Conservation (phyloP, 2,329 filamentous ascomycete species). For the Albifimbria verrucaria region DNA sequence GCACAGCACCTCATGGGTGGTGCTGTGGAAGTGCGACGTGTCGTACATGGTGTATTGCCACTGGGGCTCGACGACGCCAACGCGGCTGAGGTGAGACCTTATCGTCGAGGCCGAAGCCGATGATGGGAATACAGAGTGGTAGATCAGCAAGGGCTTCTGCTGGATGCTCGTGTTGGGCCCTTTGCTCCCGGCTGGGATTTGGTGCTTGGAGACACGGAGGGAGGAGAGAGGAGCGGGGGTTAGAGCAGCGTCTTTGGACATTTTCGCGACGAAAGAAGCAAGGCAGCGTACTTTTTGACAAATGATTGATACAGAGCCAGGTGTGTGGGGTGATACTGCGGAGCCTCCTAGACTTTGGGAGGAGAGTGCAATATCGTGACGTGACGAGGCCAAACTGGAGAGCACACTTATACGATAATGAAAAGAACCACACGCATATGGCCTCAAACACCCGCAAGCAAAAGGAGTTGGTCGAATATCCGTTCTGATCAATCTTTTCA, state of each 20-base stretch:
- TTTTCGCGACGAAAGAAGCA: background rate
- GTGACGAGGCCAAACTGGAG: too few species aligned
- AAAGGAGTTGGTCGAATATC: too few species aligned
- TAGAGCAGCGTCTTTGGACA: background rate
- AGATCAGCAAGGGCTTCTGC: constrained; percentile 62
- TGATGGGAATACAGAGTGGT: constrained; percentile 54
- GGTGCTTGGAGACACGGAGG: constrained; percentile 54
- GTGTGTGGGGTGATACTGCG: too few species aligned
- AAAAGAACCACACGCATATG: too few species aligned
- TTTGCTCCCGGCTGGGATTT: constrained; percentile 53
- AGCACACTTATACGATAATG: too few species aligned
- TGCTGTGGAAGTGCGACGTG: constrained; percentile 65
- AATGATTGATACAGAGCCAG: too few species aligned
- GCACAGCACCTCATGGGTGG: constrained; percentile 63
- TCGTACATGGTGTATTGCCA: constrained; percentile 70
- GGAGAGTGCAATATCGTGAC: too few species aligned
- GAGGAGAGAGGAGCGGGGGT: constrained; percentile 36
- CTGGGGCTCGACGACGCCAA: constrained; percentile 57
- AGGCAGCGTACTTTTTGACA: background rate
- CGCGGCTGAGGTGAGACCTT: constrained; percentile 49
- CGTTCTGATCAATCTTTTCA: too few species aligned
- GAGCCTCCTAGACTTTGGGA: too few species aligned
- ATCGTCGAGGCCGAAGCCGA: constrained; percentile 44
- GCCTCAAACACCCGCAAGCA: too few species aligned
- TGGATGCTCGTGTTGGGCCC: constrained; percentile 65